Conservation (phyloP, 2,329 filamentous ascomycete species). For the Scopulariopsis brevicaulis region DNA sequence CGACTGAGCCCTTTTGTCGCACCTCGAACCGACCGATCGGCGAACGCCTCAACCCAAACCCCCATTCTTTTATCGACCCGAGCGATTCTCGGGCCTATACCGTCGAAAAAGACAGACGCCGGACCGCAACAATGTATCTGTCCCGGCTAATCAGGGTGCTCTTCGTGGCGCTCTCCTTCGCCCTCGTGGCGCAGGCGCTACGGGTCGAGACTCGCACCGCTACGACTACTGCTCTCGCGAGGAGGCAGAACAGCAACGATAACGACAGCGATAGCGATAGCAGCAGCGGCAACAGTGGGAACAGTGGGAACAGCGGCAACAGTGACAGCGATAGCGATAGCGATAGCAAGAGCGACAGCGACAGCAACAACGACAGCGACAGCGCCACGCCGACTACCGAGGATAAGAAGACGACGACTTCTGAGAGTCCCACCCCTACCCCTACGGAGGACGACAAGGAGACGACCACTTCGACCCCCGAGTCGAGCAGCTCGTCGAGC, state of each 20-base stretch:
- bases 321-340: too few species aligned
- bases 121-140: conserved; percentile 29
- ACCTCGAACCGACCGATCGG: background rate
- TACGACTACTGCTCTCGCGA: conserved; percentile 3
- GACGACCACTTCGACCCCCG: background rate
- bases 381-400: too few species aligned
- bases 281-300: background rate
- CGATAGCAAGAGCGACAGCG: too few species aligned
- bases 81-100: conserved; percentile 9
- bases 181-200: conserved; percentile 32
- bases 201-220: conserved; percentile 13
- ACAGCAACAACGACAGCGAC: too few species aligned
- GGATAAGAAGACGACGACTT: conserved; percentile 1
- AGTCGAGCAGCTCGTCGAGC: background rate
- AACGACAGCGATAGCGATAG: background rate
- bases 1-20: background rate
- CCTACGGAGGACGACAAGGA: background rate
- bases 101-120: background rate
- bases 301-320: background rate
- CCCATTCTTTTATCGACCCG: conserved; percentile 16
- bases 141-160: conserved; percentile 32
- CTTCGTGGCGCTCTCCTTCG: conserved; percentile 34
- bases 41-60: conserved; percentile 12
- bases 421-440: background rate
- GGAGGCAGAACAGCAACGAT: background rate